A percentile compares a stretch with the other conserved stretches of the same genome.
Conservation (phyloP, 1,284 basidiomycete genomes). For the Apiotrichum gamsii region DNA sequence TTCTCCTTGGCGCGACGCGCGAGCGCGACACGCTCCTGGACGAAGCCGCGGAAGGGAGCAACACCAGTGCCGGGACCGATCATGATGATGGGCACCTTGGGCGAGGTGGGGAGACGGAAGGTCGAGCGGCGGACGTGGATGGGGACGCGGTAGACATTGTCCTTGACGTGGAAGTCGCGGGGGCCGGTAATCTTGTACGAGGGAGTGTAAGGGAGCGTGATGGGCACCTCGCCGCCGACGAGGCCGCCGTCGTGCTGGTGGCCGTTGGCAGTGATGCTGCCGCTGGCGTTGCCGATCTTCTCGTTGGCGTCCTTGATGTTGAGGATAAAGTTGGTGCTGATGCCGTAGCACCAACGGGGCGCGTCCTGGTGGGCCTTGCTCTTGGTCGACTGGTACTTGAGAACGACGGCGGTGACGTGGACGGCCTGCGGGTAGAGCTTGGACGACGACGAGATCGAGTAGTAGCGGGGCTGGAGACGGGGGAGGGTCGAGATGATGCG, state of each 20-base stretch:
- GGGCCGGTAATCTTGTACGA: conserved; percentile 83
- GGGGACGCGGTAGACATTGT: conserved; percentile 71
- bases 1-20: conserved; percentile 90
- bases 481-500: conserved; percentile 88
- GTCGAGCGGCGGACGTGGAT: conserved; percentile 93
- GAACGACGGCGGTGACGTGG: conserved; percentile 90
- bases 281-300: conserved; percentile 47
- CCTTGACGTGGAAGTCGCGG: conserved; percentile 64
- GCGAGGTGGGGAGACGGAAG: conserved; percentile 92
- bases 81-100: conserved; percentile 98
- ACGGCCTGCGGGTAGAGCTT: conserved; percentile 82
- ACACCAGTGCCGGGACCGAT: conserved; percentile 97
- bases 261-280: conserved; percentile 26
- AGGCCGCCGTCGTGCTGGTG: conserved; percentile 10
- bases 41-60: conserved; percentile 96
- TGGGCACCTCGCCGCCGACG: conserved; percentile 7
- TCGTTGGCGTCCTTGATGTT: conserved; percentile 72
- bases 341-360: conserved; percentile 64
- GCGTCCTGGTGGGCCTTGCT: conserved; percentile 51
- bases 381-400: conserved; percentile 72
- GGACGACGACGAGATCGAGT: conserved; percentile 96
- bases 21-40: conserved; percentile 93
- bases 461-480: conserved; percentile 92
- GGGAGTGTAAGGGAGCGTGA: conserved; percentile 48
- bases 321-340: conserved; percentile 85